Percentiles rank a stretch among this genome's conserved stretches.
phyloP scores from a whole-genome alignment of 257 asterid genomes.

The Agastache rugosa region DNA sequence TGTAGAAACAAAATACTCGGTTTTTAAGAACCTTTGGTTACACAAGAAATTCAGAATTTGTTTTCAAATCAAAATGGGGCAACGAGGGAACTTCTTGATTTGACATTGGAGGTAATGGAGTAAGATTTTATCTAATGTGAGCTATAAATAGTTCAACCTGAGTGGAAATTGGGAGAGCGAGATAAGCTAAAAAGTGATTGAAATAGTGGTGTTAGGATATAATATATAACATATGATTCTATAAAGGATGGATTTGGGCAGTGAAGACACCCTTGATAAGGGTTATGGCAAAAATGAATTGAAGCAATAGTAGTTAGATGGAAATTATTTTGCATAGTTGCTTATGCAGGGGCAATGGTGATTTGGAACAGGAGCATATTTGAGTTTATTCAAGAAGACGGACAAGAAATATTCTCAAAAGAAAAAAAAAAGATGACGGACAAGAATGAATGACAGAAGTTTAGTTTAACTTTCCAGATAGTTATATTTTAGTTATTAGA shows the following conservation, averaged over 20 bases:
- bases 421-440: neutral
- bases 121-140: conserved; percentile 11
- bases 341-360: neutral
- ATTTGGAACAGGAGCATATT: neutral
- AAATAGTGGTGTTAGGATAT: neutral
- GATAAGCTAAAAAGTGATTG: neutral
- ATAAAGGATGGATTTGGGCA: neutral
- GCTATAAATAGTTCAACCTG: conserved; percentile 4
- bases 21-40: conserved; percentile 8
- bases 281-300: neutral
- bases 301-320: conserved; percentile 26
- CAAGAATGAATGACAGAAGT: neutral
- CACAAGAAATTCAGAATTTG: neutral
- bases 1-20: neutral
- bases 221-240: neutral
- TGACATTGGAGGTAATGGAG: conserved; percentile 17
- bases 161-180: conserved; percentile 12
- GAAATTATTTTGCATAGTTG: conserved; percentile 21
- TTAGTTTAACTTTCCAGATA: neutral
- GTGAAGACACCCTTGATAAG: neutral
- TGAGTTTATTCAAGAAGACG: neutral
- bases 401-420: too few species aligned
- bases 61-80: conserved; percentile 1
- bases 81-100: neutral
- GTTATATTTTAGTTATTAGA: neutral